Evolutionary conservation across 345 rosid genomes (phyloP).

Genomic region (Nasturtium officinale): DNA sequence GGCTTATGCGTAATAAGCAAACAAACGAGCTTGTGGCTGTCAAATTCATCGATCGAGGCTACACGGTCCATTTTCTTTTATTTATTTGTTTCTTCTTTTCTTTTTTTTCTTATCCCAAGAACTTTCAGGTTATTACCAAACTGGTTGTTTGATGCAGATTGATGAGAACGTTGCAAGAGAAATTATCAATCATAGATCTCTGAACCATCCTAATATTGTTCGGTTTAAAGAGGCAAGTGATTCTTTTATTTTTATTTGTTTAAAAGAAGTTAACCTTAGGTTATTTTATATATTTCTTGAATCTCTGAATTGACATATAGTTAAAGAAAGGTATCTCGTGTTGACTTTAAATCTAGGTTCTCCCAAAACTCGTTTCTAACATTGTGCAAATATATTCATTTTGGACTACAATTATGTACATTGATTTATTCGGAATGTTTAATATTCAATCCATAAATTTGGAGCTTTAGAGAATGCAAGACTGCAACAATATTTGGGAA

Average conservation of each 20-base stretch:
- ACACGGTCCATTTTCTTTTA: conserved; percentile 45
- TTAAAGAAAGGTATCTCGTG: neutral
- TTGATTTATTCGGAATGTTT: neutral
- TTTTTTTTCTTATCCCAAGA: neutral
- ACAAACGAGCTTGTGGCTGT: conserved; percentile 67
- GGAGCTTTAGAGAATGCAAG: neutral
- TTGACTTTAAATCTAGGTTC: conserved; percentile 7
- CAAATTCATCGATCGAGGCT: conserved; percentile 66
- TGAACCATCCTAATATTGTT: conserved; percentile 70
- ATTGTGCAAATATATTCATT: neutral
- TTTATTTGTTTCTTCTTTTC: neutral
- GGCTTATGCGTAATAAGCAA: conserved; percentile 55
- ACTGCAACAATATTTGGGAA: too few relatives aligned
- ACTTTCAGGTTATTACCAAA: neutral
- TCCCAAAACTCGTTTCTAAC: neutral
- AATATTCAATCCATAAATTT: neutral
- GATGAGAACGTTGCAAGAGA: conserved; percentile 79
- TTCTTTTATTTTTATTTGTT: neutral
- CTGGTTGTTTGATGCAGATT: conserved; percentile 46
- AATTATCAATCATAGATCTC: conserved; percentile 75
- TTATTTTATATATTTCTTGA: neutral
- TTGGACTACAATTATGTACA: neutral
- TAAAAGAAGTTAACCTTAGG: neutral
- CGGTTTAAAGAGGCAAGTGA: conserved; percentile 64
- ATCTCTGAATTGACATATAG: too few relatives aligned